A percentile compares a stretch with the other conserved stretches of the same genome.
Evolutionary conservation across 2,329 filamentous ascomycete species (phyloP).

Genomic region (Mycosphaerella sp.): DNA sequence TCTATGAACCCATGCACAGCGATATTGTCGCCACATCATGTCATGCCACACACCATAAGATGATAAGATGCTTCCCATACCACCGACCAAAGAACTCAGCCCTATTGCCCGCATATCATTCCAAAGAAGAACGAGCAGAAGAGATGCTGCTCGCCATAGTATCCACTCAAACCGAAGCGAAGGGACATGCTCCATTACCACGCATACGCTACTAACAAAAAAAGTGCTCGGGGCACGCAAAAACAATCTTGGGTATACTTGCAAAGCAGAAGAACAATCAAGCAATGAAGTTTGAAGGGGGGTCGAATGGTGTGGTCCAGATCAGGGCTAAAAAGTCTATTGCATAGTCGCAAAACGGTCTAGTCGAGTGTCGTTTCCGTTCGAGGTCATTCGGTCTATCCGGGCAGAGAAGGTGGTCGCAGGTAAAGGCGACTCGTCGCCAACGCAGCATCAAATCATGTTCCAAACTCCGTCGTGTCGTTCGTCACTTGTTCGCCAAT

Average conservation of each 20-base stretch:
- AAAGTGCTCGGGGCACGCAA: neutral
- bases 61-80: neutral
- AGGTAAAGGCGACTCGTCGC: neutral
- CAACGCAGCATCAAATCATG: neutral
- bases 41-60: neutral
- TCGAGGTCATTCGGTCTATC: neutral
- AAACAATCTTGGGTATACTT: constrained; percentile 2
- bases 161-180: neutral
- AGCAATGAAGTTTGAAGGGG: neutral
- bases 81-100: neutral
- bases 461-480: constrained; percentile 1
- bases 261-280: neutral
- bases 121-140: neutral
- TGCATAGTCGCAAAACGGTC: neutral
- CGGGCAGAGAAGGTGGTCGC: neutral
- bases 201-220: too few species aligned
- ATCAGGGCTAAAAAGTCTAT: neutral
- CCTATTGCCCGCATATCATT: neutral
- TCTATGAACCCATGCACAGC: neutral
- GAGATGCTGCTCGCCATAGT: neutral
- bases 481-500: constrained; percentile 1
- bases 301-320: neutral
- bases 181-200: neutral
- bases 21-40: neutral
- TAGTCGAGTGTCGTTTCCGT: neutral